phyloP scores from a whole-genome alignment of 306 rosid genomes.

The Arachis hypogaea region DNA sequence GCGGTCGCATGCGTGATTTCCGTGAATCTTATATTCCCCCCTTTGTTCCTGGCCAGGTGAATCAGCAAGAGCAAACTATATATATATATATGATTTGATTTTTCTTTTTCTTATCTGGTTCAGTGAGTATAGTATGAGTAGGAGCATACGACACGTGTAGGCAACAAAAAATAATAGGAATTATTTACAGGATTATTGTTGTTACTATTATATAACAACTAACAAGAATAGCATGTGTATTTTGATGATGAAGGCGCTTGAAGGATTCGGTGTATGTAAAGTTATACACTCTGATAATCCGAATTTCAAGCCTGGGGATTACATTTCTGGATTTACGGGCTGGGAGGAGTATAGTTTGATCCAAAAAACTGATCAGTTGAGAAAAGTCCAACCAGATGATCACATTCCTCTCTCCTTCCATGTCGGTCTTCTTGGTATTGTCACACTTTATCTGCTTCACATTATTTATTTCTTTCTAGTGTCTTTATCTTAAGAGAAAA shows the following conservation, averaged over 20 bases:
- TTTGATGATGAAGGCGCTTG: constrained; percentile 39
- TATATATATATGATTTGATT: too few species aligned
- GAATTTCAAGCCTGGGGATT: constrained; percentile 53
- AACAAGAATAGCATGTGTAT: background rate
- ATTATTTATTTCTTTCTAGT: too few species aligned
- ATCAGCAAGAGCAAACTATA: too few species aligned
- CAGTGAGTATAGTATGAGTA: too few species aligned
- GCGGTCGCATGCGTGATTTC: constrained; percentile 60
- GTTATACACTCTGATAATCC: constrained; percentile 56
- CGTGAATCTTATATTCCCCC: constrained; percentile 52
- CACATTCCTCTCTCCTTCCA: constrained; percentile 59
- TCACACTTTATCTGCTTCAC: too few species aligned
- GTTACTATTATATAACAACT: too few species aligned
- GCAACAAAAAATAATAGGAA: too few species aligned
- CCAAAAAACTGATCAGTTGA: constrained; percentile 31
- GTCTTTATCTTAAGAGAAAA: too few species aligned
- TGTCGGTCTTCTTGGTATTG: constrained; percentile 54
- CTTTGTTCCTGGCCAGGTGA: constrained; percentile 46
- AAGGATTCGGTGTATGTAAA: constrained; percentile 56
- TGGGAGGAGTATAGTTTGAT: constrained; percentile 63
- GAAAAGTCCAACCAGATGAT: constrained; percentile 48
- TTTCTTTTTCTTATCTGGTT: too few species aligned
- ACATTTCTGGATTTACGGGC: constrained; percentile 50
- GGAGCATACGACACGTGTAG: too few species aligned
- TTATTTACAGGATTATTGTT: too few species aligned